Conservation (phyloP, 2,329 filamentous ascomycete species). For the Pyrenophora tritici-repentis region DNA sequence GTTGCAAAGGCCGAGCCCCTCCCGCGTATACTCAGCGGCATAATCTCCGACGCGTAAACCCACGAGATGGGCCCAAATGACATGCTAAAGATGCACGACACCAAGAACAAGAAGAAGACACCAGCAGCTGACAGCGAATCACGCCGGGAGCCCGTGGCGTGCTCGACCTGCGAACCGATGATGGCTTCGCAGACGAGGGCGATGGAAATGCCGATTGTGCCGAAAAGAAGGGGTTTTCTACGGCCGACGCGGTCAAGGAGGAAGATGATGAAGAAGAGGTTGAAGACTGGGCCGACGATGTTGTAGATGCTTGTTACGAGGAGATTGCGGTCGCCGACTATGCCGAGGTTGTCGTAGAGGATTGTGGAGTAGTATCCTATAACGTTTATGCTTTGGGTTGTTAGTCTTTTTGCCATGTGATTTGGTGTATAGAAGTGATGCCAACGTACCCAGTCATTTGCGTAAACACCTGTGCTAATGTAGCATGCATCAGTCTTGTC, state of each 20-base stretch:
- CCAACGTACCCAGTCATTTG: slow-evolving; percentile 61
- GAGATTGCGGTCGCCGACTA: slow-evolving; percentile 59
- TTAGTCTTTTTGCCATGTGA: too few species aligned
- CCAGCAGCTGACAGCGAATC: slow-evolving; percentile 62
- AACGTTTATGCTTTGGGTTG: slow-evolving; percentile 52
- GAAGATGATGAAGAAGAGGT: slow-evolving; percentile 65
- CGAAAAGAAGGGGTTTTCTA: slow-evolving; percentile 59
- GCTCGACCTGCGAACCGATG: slow-evolving; percentile 51
- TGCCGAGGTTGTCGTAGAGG: slow-evolving; percentile 63
- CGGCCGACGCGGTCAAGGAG: slow-evolving; percentile 59
- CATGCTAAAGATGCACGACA: slow-evolving; percentile 44
- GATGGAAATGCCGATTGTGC: slow-evolving; percentile 60
- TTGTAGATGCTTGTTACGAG: slow-evolving; percentile 67
- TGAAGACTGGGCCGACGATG: slow-evolving; percentile 60
- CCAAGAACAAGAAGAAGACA: slow-evolving; percentile 68
- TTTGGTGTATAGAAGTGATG: too few species aligned
- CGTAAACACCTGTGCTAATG: slow-evolving; percentile 67
- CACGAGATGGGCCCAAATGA: slow-evolving; percentile 54
- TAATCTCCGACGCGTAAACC: slow-evolving; percentile 69
- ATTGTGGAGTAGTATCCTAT: slow-evolving; percentile 67
- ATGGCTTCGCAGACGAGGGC: slow-evolving; percentile 64
- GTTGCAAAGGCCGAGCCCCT: slow-evolving; percentile 63
- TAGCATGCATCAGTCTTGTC: slow-evolving; percentile 65
- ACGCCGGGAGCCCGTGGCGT: slow-evolving; percentile 37
- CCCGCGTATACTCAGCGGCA: slow-evolving; percentile 67